These are phyloP conservation scores for Rhizodiscina lignyota DNA, from an alignment of 495 filamentous ascomycete genomes.

Conservation along the genomic window DNA sequence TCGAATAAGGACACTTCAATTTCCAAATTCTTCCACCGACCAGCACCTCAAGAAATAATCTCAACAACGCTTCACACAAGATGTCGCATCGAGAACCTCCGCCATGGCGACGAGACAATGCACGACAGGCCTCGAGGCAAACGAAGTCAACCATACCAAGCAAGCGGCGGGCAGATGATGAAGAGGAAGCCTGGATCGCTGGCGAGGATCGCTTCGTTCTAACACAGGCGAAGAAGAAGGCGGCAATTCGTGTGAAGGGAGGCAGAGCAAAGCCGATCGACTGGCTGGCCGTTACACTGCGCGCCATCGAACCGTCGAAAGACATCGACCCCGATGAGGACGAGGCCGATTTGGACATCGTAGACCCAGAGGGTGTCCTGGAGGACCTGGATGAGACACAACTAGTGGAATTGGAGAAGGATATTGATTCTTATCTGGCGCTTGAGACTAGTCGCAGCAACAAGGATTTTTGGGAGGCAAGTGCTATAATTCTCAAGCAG, in stretches of 20 bases:
- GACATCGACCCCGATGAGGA: constrained; percentile 73
- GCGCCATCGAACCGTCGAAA: constrained; percentile 65
- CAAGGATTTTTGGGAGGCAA: constrained; percentile 70
- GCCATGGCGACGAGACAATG: too few relatives aligned
- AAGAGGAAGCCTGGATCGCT: constrained; percentile 53
- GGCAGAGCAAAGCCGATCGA: constrained; percentile 86
- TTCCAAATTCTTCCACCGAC: too few relatives aligned
- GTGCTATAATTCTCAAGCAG: constrained; percentile 2
- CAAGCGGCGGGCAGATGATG: constrained; percentile 21
- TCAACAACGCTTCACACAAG: too few relatives aligned
- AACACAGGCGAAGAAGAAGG: constrained; percentile 95
- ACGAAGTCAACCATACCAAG: constrained; percentile 13
- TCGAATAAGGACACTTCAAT: too few relatives aligned
- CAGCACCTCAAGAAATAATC: too few relatives aligned
- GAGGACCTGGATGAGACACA: constrained; percentile 55
- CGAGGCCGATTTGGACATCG: constrained; percentile 60
- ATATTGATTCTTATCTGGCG: constrained; percentile 71
- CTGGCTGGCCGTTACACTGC: constrained; percentile 81
- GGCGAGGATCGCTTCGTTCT: constrained; percentile 94
- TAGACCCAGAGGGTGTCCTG: constrained; percentile 70
- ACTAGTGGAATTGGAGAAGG: constrained; percentile 62
- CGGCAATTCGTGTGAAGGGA: constrained; percentile 88
- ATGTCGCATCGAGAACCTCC: too few relatives aligned
- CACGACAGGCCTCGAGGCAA: too few relatives aligned
- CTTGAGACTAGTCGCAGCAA: constrained; percentile 67